Conservation (phyloP, 169 alveolate species). For the Plasmodium malariae region DNA sequence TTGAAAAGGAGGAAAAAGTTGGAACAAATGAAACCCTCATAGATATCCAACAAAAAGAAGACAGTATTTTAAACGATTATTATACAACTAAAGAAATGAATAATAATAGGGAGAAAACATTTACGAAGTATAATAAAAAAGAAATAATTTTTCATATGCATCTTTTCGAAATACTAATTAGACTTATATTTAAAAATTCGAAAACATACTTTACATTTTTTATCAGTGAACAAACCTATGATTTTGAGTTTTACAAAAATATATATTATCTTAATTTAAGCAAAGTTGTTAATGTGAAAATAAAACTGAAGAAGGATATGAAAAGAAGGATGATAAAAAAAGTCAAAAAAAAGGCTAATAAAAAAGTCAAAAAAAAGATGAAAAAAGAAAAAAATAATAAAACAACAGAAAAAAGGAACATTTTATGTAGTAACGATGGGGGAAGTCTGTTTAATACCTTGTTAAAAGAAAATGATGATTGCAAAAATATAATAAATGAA, state of each 20-base stretch:
- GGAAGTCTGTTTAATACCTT: background rate
- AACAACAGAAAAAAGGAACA: background rate
- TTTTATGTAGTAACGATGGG: background rate
- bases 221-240: constrained; percentile 23
- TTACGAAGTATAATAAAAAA: constrained; percentile 28
- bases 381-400: background rate
- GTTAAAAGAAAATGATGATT: constrained; percentile 23
- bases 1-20: background rate
- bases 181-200: constrained; percentile 66
- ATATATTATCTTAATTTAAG: constrained; percentile 58
- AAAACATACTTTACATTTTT: constrained; percentile 64
- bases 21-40: background rate
- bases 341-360: background rate
- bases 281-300: constrained; percentile 36
- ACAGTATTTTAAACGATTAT: background rate
- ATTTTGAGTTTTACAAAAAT: constrained; percentile 44
- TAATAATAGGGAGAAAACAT: background rate
- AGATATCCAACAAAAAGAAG: background rate
- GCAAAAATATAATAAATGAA: constrained; percentile 37
- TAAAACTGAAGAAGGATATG: background rate
- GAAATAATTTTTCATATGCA: constrained; percentile 51
- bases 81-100: background rate
- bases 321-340: background rate
- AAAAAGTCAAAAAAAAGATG: background rate
- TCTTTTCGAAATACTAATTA: constrained; percentile 50